Evolutionary conservation across 116 monocot species (phyloP), one percentile per base, ranked within the genome.

Genomic region (Trichopus zeylanicus): DNA sequence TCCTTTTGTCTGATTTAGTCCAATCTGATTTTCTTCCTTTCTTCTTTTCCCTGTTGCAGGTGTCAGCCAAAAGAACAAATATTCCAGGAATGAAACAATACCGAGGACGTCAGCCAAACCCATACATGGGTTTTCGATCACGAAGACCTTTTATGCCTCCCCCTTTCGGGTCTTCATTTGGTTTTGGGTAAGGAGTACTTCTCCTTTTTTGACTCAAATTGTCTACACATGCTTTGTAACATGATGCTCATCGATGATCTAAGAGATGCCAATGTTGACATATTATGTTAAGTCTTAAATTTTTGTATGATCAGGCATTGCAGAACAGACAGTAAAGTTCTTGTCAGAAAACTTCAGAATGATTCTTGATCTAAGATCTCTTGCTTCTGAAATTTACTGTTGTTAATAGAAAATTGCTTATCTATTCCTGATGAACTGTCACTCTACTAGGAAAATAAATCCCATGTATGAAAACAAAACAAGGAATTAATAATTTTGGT

Each of bases 1-100:
- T 23, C 48, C 51, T 33, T 35, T 56, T 23, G n/a, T 47, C 15
- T n/a, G 30, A 34, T 1, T 29, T 61, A 21, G 15, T 53, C 34
- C 35, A 26, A 49, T 62, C 34, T 23, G 27, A 57, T 13, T 47
- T 59, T 24, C 26, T 53, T 39, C 22, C 26, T 51, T 33, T 16
- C 13, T 12, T 39, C 8, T 21, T 62, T 32, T 15, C 59, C 47
- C 1, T 74, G 24, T 12, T 55, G 53, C 61, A 87, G 82, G 87
- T 87, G 1, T 82, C 73, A 31, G 76, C 82, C 26, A 87, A 87
- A 64, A 63, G 87, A 61, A 87, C 87, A 27, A 87, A 87, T 31
- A 21, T 87, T 53, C 87, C 87, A n/a, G 87, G 87, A 61, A 75
- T 87, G 87, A 87, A 87, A 67, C 82, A 76, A 39, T 70, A 54